phyloP scores from a whole-genome alignment of 192 early-diverging fungal species.

The Podila minutissima region DNA sequence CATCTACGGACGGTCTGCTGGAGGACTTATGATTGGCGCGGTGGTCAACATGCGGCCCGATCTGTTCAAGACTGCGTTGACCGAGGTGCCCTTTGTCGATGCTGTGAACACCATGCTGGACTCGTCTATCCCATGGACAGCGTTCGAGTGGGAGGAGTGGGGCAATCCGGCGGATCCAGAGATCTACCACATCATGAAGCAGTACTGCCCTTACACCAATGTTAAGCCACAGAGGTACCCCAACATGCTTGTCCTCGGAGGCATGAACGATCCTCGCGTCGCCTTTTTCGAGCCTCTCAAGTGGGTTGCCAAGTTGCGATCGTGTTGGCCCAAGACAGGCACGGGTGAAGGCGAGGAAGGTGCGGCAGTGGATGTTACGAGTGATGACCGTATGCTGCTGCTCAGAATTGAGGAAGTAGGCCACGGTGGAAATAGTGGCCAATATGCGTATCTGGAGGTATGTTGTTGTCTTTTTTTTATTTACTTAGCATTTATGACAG shows the following conservation, averaged over 20 bases:
- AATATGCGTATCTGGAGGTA: conserved; percentile 51
- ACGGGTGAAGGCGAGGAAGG: neutral
- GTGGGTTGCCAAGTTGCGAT: conserved; percentile 78
- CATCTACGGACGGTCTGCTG: conserved; percentile 48
- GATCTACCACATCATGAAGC: conserved; percentile 63
- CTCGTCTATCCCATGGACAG: conserved; percentile 76
- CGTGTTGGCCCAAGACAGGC: conserved; percentile 19
- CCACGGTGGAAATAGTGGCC: conserved; percentile 58
- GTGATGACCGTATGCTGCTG: conserved; percentile 40
- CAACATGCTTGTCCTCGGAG: conserved; percentile 78
- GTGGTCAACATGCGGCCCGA: conserved; percentile 71
- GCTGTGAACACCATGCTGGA: conserved; percentile 86
- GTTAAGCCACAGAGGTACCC: conserved; percentile 55
- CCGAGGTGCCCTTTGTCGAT: conserved; percentile 89
- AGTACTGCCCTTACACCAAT: conserved; percentile 79
- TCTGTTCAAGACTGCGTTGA: conserved; percentile 76
- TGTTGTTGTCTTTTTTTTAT: neutral
- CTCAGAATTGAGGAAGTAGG: conserved; percentile 60
- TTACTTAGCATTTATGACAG: neutral
- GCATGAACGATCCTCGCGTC: conserved; percentile 85
- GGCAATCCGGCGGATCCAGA: conserved; percentile 66
- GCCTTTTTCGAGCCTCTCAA: conserved; percentile 87
- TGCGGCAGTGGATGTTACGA: neutral
- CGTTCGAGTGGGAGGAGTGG: conserved; percentile 81
- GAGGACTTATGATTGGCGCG: conserved; percentile 58